Evolutionary conservation across 1,284 basidiomycete species (phyloP).

Genomic region (Leccinum holopus): DNA sequence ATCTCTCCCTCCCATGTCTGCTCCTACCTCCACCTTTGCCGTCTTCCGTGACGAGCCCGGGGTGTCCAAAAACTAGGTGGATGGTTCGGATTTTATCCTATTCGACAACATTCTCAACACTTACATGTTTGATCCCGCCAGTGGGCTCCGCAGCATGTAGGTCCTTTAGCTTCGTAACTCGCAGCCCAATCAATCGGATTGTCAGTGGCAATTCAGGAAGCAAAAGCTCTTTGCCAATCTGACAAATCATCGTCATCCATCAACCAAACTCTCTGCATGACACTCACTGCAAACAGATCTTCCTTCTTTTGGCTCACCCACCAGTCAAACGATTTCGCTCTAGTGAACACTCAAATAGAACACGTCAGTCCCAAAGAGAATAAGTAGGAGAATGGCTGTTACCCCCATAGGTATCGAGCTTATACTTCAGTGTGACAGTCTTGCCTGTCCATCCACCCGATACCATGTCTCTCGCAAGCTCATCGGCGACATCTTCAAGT

Average conservation of each 20-base stretch:
- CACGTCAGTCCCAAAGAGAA: slow-evolving; percentile 5
- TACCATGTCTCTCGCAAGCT: slow-evolving; percentile 78
- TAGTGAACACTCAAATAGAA: slow-evolving; percentile 63
- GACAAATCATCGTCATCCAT: slow-evolving; percentile 7
- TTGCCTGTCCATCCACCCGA: slow-evolving; percentile 69
- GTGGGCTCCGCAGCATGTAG: slow-evolving; percentile 50
- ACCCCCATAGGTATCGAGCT: slow-evolving; percentile 77
- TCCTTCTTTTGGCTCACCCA: slow-evolving; percentile 74
- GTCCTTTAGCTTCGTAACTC: slow-evolving; percentile 84
- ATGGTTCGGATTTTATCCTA: background rate
- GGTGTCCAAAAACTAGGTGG: slow-evolving; percentile 55
- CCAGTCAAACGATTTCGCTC: slow-evolving; percentile 74
- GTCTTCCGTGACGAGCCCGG: slow-evolving; percentile 42
- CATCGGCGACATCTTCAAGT: slow-evolving; percentile 75
- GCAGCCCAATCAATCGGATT: slow-evolving; percentile 77
- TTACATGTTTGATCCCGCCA: slow-evolving; percentile 63
- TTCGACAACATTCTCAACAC: slow-evolving; percentile 18
- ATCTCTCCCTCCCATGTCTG: slow-evolving; percentile 9
- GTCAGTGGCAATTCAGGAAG: slow-evolving; percentile 75
- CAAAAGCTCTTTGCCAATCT: slow-evolving; percentile 84
- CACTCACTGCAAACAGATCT: slow-evolving; percentile 70
- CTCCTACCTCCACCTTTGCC: slow-evolving; percentile 32
- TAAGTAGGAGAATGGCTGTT: slow-evolving; percentile 38
- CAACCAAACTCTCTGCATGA: background rate
- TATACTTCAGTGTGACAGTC: slow-evolving; percentile 79